phyloP scores from a whole-genome alignment of 2,329 filamentous ascomycete species.

The Cladosporium sp. region DNA sequence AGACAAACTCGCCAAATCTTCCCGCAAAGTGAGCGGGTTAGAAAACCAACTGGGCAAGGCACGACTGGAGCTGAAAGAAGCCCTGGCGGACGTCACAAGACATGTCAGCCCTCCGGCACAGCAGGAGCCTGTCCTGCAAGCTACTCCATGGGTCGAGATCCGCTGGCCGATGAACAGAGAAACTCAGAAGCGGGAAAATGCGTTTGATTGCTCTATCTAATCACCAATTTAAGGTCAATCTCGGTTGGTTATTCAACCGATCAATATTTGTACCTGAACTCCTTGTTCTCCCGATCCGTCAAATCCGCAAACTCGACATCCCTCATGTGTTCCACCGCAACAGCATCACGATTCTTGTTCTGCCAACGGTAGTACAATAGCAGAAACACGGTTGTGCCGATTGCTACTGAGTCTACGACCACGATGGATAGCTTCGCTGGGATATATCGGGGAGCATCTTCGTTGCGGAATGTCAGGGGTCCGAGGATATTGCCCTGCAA shows the following conservation, averaged over 20 bases:
- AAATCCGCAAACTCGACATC: conserved; percentile 31
- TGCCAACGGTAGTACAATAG: conserved; percentile 53
- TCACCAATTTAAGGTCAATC: neutral
- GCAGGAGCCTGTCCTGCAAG: too few species aligned
- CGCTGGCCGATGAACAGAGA: too few species aligned
- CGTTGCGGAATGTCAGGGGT: conserved; percentile 36
- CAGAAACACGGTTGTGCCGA: conserved; percentile 43
- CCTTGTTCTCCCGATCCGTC: conserved; percentile 60
- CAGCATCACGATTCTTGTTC: conserved; percentile 39
- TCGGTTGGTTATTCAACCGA: neutral
- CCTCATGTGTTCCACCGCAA: conserved; percentile 30
- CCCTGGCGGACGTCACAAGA: too few species aligned
- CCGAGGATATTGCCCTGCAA: conserved; percentile 38
- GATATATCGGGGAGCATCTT: conserved; percentile 35
- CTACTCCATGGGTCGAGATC: too few species aligned
- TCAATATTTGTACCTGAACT: conserved; percentile 51
- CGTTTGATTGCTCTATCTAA: neutral
- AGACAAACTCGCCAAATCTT: too few species aligned
- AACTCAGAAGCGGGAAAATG: too few species aligned
- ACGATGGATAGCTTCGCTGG: conserved; percentile 42
- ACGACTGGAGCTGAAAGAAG: too few species aligned
- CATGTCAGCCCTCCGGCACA: too few species aligned
- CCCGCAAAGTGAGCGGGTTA: too few species aligned
- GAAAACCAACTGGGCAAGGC: too few species aligned
- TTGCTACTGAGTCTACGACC: conserved; percentile 29